Base-by-base conservation (phyloP, 257 asterid genomes). In the Capsicum pubescens region DNA sequence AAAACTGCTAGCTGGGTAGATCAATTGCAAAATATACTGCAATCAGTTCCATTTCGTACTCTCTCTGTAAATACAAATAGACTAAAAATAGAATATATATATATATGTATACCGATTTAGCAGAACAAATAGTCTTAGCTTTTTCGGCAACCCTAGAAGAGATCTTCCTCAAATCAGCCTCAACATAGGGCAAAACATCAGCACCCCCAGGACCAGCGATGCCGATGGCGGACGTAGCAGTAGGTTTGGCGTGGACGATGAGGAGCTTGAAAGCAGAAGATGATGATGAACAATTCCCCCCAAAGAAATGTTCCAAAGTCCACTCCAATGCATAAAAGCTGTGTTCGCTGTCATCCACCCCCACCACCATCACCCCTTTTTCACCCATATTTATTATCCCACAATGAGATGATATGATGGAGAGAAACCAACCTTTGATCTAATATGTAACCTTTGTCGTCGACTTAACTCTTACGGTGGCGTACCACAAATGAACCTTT, bases 331-430 rank as follows among this genome's bases (percentile, higher is more conserved):
- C 99, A 81, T 93, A 88, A 85, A 82, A 88, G 86, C 99, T 92
- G 84, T 91, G 93, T 13, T 92, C 96, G 85, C 99, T 95, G 58
- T 94, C 97, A 85, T 95, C 98, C 3, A 94, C 2, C 10, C 94
- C 99, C 15, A 94, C 92, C 85, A 95, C 93, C 95, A 94, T 92
- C 84, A 90, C 98, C 46, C 95, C 68, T 84, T 92, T 95, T 89
- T 91, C 98, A 82, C 59, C 77, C 84, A 71, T 68, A 39, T 26
- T 26, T 26, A 26, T 26, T 26, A 26, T 26, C 32, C 2, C 32
- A 26, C 32, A 26, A 26, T 26, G 1, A 26, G 1, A 26, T 26
- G 1, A 26, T 26, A 26, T 26, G 32, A 26, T 26, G 32, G 32
- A 26, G 32, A 39, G 44, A 39, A 4, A 39, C 44, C 44, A 39